Base-by-base conservation (phyloP, 2,329 filamentous ascomycete genomes). In the Zelopaecilomyces penicillatus region DNA sequence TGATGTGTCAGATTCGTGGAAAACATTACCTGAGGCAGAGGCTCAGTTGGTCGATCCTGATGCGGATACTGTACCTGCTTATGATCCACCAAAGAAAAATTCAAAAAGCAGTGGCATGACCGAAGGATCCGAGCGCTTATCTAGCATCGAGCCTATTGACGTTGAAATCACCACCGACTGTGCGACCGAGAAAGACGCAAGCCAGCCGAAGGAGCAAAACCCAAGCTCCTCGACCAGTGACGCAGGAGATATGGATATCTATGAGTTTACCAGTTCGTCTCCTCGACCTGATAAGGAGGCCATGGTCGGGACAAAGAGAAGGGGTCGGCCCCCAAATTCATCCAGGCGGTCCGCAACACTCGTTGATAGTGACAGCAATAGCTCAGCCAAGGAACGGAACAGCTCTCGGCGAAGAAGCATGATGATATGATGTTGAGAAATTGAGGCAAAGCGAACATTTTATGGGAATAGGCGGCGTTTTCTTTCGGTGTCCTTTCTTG, bases 401-500 rank as follows among this genome's bases (percentile, higher is more conserved):
- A 65, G 56, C 31, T 67, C 68, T 46, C 65, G 76, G 55, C 65
- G 76, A 51, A 67, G 75, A 54, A 80, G 75, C 57, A 80, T 78
- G 73, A 78, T 80, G 75, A 59, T 79, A 60, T 78, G 66, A 74
- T 53, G 52, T 19, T 19, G 57, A 43, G 41, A 50, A 45, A 40
- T 42, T 9, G 11, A 29, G 32, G 42, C 39, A 48, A 47, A 51
- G 44, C 48, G 43, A 48, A 50, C 47, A 49, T 61, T 52, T 43
- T 44, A 50, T 49, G 51, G 44, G 50, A 47, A 44, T 53, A 45
- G 52, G 44, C 43, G 52, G 52, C 52, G 58, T 59, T 59, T 57
- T 55, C 51, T 53, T 19, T 19, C 56, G 53, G 44, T 54, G 43
- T 54, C 52, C 45, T 45, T 48, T 54, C 41, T 52, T 45, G 19